A percentile compares a stretch with the other conserved stretches of the same genome.
Evolutionary conservation across 2,329 filamentous ascomycete species (phyloP).

Genomic region (Annulohypoxylon truncatum): DNA sequence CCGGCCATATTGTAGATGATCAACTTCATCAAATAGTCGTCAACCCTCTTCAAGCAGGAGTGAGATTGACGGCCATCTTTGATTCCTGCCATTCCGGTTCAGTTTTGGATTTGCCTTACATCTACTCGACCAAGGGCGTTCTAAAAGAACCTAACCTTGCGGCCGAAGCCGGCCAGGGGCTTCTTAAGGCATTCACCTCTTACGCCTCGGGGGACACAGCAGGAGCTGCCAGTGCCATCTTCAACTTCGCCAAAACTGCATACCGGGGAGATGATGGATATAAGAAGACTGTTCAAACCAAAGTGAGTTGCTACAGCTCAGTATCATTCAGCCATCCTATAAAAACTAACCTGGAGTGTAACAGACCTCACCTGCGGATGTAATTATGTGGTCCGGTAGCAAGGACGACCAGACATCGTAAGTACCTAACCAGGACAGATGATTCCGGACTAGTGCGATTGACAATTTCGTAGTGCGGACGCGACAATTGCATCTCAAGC

Average conservation of each 20-base stretch:
- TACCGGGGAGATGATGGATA: slow-evolving; percentile 84
- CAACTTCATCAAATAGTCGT: slow-evolving; percentile 84
- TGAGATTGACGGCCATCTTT: slow-evolving; percentile 71
- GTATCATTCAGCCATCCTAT: neutral
- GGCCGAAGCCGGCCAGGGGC: slow-evolving; percentile 73
- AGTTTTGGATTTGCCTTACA: slow-evolving; percentile 73
- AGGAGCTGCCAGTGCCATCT: slow-evolving; percentile 82
- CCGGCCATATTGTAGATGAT: slow-evolving; percentile 85
- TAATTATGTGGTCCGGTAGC: slow-evolving; percentile 97
- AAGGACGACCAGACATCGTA: slow-evolving; percentile 96
- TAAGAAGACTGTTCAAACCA: slow-evolving; percentile 83
- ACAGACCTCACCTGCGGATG: slow-evolving; percentile 87
- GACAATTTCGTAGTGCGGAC: slow-evolving; percentile 73
- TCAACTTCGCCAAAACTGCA: slow-evolving; percentile 90
- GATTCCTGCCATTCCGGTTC: slow-evolving; percentile 76
- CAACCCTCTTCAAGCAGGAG: slow-evolving; percentile 64
- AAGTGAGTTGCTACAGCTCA: slow-evolving; percentile 52
- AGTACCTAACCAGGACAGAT: slow-evolving; percentile 68
- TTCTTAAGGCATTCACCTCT: slow-evolving; percentile 69
- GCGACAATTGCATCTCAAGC: slow-evolving; percentile 91
- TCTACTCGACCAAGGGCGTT: slow-evolving; percentile 76
- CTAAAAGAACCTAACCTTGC: slow-evolving; percentile 76
- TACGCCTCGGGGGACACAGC: slow-evolving; percentile 79
- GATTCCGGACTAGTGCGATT: slow-evolving; percentile 22
- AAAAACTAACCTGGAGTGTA: slow-evolving; percentile 1